These are phyloP conservation scores for Lasiosphaeris hirsuta DNA, from an alignment of 495 filamentous ascomycete species.

Conservation along the genomic window DNA sequence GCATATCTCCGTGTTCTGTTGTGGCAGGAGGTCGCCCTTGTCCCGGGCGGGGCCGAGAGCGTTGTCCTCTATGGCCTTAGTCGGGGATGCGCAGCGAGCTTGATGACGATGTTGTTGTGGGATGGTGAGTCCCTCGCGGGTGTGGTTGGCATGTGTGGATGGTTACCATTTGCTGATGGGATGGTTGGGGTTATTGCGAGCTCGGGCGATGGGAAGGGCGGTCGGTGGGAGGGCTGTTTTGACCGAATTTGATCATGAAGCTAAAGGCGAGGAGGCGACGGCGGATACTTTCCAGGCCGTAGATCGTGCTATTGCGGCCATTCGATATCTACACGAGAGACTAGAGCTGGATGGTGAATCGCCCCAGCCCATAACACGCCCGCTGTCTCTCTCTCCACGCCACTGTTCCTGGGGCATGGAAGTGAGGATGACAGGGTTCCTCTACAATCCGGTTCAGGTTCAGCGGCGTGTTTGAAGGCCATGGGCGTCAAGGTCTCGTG, in stretches of 20 bases:
- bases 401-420: slow-evolving; percentile 54
- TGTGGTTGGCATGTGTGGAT: slow-evolving; percentile 54
- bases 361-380: not conserved
- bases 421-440: slow-evolving; percentile 44
- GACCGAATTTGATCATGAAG: slow-evolving; percentile 26
- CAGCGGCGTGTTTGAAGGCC: slow-evolving; percentile 30
- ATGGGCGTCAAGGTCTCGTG: slow-evolving; percentile 39
- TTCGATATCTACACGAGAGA: slow-evolving; percentile 19
- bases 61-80: slow-evolving; percentile 53
- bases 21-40: slow-evolving; percentile 31
- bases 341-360: slow-evolving; percentile 17
- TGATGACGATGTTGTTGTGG: slow-evolving; percentile 41
- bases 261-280: slow-evolving; percentile 19
- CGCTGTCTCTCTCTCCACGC: slow-evolving; percentile 19
- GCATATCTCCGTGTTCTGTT: slow-evolving; percentile 41
- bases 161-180: slow-evolving; percentile 45
- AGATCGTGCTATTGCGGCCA: slow-evolving; percentile 17
- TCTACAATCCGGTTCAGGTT: slow-evolving; percentile 34
- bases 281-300: slow-evolving; percentile 18
- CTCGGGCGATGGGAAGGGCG: not conserved
- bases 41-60: slow-evolving; percentile 31
- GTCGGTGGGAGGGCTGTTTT: slow-evolving; percentile 17
- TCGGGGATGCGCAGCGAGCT: slow-evolving; percentile 51
- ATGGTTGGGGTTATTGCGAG: slow-evolving; percentile 28
- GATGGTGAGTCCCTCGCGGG: slow-evolving; percentile 31